phyloP scores from a whole-genome alignment of 495 filamentous ascomycete species.

The Geopyxis carbonaria region DNA sequence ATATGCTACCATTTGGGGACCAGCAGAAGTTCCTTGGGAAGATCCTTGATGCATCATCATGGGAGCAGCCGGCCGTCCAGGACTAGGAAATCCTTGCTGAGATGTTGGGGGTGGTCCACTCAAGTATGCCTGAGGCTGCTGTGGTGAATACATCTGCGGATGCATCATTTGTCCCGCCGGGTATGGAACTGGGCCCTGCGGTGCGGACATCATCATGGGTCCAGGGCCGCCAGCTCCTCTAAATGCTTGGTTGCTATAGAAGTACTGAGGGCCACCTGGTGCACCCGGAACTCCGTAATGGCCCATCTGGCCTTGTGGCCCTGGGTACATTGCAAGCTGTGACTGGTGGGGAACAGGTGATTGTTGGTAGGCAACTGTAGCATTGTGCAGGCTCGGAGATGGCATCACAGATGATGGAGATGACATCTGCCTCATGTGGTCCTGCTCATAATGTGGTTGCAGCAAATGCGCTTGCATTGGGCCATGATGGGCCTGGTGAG shows the following conservation, averaged over 20 bases:
- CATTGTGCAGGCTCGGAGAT: slow-evolving; percentile 45
- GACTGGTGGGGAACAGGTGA: slow-evolving; percentile 42
- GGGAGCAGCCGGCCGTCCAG: slow-evolving; percentile 44
- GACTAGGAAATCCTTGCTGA: slow-evolving; percentile 42
- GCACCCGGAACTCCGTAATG: slow-evolving; percentile 41
- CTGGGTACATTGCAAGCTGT: slow-evolving; percentile 36
- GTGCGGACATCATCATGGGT: slow-evolving; percentile 52
- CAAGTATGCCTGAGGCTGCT: slow-evolving; percentile 43
- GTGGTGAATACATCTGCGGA: slow-evolving; percentile 45
- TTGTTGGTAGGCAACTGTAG: slow-evolving; percentile 33
- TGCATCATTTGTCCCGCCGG: slow-evolving; percentile 32
- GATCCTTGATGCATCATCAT: slow-evolving; percentile 52
- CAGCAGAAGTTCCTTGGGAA: slow-evolving; percentile 21
- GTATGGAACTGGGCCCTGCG: slow-evolving; percentile 36
- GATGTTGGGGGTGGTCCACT: slow-evolving; percentile 41
- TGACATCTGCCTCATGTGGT: slow-evolving; percentile 52
- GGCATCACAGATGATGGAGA: slow-evolving; percentile 45
- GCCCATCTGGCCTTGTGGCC: slow-evolving; percentile 42
- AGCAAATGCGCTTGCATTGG: slow-evolving; percentile 33
- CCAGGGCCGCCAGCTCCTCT: slow-evolving; percentile 34
- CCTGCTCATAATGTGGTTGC: slow-evolving; percentile 39
- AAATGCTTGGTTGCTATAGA: slow-evolving; percentile 31
- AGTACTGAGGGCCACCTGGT: slow-evolving; percentile 31
- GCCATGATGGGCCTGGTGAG: slow-evolving; percentile 29
- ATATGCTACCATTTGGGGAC: slow-evolving; percentile 26